Evolutionary conservation across 495 filamentous ascomycete species (phyloP).

Genomic region (Clavariopsis aquatica): DNA sequence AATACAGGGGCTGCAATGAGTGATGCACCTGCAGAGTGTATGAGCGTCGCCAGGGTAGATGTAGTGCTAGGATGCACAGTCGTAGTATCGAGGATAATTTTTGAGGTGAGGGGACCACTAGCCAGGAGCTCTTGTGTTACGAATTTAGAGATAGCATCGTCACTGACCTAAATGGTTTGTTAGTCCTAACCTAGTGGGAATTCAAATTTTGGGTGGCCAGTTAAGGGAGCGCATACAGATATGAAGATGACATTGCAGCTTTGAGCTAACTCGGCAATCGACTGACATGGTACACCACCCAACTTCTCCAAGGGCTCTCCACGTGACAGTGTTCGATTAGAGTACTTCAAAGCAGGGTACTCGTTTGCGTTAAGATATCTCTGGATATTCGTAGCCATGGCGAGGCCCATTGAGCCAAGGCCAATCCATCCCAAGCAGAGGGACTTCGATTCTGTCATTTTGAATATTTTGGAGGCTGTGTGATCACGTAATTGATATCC

Average conservation of each 20-base stretch:
- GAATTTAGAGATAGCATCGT: constrained; percentile 38
- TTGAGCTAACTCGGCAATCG: constrained; percentile 39
- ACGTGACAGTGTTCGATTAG: constrained; percentile 45
- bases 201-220: neutral
- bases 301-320: constrained; percentile 40
- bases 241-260: constrained; percentile 46
- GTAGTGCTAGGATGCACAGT: constrained; percentile 50
- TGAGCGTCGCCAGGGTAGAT: constrained; percentile 20
- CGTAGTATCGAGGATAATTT: constrained; percentile 48
- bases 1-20: constrained; percentile 44
- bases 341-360: constrained; percentile 39
- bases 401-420: constrained; percentile 50
- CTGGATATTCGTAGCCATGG: constrained; percentile 50
- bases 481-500: neutral
- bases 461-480: neutral
- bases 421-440: constrained; percentile 35
- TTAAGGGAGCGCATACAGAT: constrained; percentile 26
- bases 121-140: constrained; percentile 36
- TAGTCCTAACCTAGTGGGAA: neutral
- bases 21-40: constrained; percentile 32
- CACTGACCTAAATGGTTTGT: constrained; percentile 33
- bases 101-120: constrained; percentile 38
- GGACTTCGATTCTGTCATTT: constrained; percentile 4
- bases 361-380: constrained; percentile 38
- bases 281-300: constrained; percentile 41